Evolutionary conservation across 2,329 filamentous ascomycete species (phyloP).

Genomic region (Aspergillus phoenicis): DNA sequence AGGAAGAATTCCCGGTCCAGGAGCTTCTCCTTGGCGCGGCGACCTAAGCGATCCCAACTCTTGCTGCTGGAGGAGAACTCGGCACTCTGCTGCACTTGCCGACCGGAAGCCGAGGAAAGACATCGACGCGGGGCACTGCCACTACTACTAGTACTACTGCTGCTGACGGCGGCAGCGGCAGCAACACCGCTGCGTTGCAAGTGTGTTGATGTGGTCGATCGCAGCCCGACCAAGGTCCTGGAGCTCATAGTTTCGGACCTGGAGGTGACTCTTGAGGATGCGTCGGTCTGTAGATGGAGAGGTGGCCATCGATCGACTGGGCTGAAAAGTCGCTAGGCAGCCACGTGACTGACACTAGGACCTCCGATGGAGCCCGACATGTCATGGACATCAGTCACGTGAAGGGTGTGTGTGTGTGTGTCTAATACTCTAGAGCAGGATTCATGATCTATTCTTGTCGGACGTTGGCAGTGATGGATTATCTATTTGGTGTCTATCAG

Average conservation of each 20-base stretch:
- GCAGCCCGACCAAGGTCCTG: conserved; percentile 35
- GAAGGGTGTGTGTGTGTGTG: no score
- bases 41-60: conserved; percentile 37
- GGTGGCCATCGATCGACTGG: no score
- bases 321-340: no score
- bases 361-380: no score
- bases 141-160: neutral
- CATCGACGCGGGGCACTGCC: conserved; percentile 15
- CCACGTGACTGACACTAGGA: no score
- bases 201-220: conserved; percentile 32
- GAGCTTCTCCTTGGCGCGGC: conserved; percentile 47
- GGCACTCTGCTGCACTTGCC: conserved; percentile 30
- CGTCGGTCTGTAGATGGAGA: no score
- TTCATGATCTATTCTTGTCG: neutral
- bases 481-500: neutral
- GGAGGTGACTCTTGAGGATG: conserved; percentile 10
- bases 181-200: conserved; percentile 22
- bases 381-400: no score
- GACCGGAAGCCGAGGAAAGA: conserved; percentile 23
- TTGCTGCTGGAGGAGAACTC: conserved; percentile 35
- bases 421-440: no score
- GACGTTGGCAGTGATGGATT: neutral
- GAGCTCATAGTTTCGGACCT: conserved; percentile 39
- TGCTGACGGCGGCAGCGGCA: neutral
- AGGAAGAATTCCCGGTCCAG: conserved; percentile 71